Evolutionary conservation across 495 filamentous ascomycete genomes (phyloP).

Genomic region (Penicillium nucicola): DNA sequence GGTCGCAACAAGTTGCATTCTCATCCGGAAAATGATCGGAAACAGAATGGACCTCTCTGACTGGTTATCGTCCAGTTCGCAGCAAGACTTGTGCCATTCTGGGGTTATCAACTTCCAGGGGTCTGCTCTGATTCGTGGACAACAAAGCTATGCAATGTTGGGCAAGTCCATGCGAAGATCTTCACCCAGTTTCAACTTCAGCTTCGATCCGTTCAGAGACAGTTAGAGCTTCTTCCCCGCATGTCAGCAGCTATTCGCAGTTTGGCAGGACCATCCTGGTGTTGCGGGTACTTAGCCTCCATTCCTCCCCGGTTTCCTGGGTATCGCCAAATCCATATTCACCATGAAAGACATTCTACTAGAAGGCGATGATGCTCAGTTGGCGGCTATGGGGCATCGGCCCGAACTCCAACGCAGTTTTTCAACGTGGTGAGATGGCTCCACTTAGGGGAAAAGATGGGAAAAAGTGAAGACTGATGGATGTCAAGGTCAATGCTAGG

Average conservation of each 20-base stretch:
- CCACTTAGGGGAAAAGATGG: background rate
- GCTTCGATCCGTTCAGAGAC: too few relatives aligned
- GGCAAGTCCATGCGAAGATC: slow-evolving; percentile 23
- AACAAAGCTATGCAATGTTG: background rate
- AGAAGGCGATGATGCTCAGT: slow-evolving; percentile 40
- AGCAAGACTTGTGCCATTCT: too few relatives aligned
- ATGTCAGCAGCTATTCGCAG: slow-evolving; percentile 6
- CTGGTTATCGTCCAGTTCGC: too few relatives aligned
- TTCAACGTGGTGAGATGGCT: slow-evolving; percentile 30
- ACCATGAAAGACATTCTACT: slow-evolving; percentile 19
- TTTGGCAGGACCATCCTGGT: too few relatives aligned
- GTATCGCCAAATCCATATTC: background rate
- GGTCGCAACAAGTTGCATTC: too few relatives aligned
- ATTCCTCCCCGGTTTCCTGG: too few relatives aligned
- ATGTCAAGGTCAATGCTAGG: slow-evolving; percentile 39
- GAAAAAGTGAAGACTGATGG: background rate
- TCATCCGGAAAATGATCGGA: too few relatives aligned
- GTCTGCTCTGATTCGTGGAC: background rate
- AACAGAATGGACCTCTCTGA: too few relatives aligned
- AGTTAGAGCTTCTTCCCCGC: too few relatives aligned
- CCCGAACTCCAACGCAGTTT: slow-evolving; percentile 56
- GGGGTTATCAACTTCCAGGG: too few relatives aligned
- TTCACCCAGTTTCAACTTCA: background rate
- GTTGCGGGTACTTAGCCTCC: background rate
- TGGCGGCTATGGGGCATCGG: slow-evolving; percentile 59